A percentile compares a stretch with the other conserved stretches of the same genome.
Evolutionary conservation across 164 flowering plant genomes (phyloP).

Genomic region (Berberis thunbergii): DNA sequence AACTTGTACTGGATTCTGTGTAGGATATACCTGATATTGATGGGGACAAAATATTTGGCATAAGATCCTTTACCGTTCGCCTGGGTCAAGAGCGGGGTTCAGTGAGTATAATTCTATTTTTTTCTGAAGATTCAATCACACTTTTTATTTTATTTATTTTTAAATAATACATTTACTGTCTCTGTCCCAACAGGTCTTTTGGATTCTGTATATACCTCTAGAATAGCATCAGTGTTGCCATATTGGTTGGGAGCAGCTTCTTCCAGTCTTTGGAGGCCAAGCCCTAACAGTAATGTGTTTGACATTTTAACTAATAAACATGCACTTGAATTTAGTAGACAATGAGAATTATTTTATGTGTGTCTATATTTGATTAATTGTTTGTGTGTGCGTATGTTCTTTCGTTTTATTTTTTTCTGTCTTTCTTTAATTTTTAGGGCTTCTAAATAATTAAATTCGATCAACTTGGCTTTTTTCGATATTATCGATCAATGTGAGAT

Average conservation of each 20-base stretch:
- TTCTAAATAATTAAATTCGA: too few relatives aligned
- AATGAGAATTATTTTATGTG: too few relatives aligned
- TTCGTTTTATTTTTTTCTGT: too few relatives aligned
- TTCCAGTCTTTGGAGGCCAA: conserved; percentile 54
- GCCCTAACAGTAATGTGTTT: conserved; percentile 37
- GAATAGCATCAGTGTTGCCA: conserved; percentile 60
- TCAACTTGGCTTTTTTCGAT: too few relatives aligned
- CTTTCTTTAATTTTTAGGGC: too few relatives aligned
- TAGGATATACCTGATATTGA: conserved; percentile 90
- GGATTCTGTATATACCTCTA: conserved; percentile 70
- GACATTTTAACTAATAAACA: background rate
- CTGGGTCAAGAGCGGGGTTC: conserved; percentile 77
- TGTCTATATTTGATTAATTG: too few relatives aligned
- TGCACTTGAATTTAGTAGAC: background rate
- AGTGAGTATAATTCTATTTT: conserved; percentile 10
- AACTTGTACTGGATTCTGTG: conserved; percentile 8
- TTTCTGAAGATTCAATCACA: background rate
- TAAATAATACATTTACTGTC: background rate
- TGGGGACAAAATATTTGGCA: conserved; percentile 75
- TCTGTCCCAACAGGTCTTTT: conserved; percentile 48
- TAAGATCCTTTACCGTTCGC: conserved; percentile 59
- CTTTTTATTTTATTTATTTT: background rate
- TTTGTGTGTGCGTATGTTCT: too few relatives aligned
- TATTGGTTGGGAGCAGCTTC: conserved; percentile 58
- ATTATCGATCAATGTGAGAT: too few relatives aligned